Conservation (phyloP, 805 yeast genomes). For the Candida coleopterorum region DNA sequence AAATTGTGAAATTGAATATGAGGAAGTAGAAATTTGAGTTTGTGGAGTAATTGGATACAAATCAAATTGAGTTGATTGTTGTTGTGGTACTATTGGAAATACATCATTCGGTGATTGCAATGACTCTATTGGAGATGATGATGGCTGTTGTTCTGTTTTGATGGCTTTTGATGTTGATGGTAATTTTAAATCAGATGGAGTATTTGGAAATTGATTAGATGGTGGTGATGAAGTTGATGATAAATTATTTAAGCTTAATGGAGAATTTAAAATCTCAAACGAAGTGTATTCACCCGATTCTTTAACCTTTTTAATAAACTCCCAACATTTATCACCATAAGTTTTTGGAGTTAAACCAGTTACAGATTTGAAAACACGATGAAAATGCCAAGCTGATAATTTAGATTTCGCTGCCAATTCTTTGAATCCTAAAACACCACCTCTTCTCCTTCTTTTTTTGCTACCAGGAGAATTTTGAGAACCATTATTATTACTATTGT, state of each 20-base stretch:
- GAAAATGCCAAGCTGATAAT: conserved; percentile 89
- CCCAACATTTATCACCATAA: conserved; percentile 81
- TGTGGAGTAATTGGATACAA: neutral
- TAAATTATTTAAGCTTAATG: neutral
- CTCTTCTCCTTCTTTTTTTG: conserved; percentile 55
- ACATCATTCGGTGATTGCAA: neutral
- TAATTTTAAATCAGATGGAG: too few species aligned
- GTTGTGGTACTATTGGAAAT: neutral
- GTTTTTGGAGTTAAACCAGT: conserved; percentile 86
- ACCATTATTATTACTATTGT: neutral
- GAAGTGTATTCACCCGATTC: conserved; percentile 15
- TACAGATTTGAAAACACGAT: conserved; percentile 80
- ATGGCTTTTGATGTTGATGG: neutral
- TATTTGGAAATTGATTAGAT: too few species aligned
- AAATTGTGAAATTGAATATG: neutral
- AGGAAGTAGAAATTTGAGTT: neutral
- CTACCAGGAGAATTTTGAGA: conserved; percentile 6
- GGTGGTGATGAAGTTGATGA: neutral
- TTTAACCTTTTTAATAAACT: conserved; percentile 39
- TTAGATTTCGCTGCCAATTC: conserved; percentile 83
- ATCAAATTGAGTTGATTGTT: neutral
- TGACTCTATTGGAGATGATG: neutral
- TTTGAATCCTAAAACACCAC: conserved; percentile 78
- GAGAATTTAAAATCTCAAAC: conserved; percentile 7
- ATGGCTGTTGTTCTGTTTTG: neutral